phyloP scores from a whole-genome alignment of 2,329 filamentous ascomycete species.

The Hymenoscyphus fraxineus region DNA sequence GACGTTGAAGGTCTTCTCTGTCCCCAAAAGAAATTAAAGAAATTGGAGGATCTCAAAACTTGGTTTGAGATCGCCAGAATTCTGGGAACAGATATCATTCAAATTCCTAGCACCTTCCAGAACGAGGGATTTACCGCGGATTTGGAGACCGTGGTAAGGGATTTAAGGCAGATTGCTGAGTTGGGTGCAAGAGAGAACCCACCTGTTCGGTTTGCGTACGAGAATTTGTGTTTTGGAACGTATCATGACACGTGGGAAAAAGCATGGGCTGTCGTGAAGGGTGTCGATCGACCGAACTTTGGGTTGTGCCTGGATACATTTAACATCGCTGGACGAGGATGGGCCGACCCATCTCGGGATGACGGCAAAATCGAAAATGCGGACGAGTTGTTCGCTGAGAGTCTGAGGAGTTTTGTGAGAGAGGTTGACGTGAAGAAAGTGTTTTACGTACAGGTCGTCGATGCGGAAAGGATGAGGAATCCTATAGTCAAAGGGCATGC shows the following conservation, averaged over 20 bases:
- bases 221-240: constrained; percentile 70
- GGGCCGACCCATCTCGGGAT: constrained; percentile 59
- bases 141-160: constrained; percentile 53
- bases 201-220: constrained; percentile 65
- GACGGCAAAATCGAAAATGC: constrained; percentile 27
- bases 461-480: constrained; percentile 59
- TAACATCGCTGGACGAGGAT: constrained; percentile 70
- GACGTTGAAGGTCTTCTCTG: constrained; percentile 73
- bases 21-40: constrained; percentile 50
- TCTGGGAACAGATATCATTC: constrained; percentile 68
- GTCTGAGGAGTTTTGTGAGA: constrained; percentile 23
- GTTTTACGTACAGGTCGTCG: constrained; percentile 74
- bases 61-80: constrained; percentile 66
- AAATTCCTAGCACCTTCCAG: constrained; percentile 66
- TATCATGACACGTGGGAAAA: constrained; percentile 67
- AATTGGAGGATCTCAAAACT: constrained; percentile 59
- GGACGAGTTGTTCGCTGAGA: constrained; percentile 43
- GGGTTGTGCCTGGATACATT: constrained; percentile 76
- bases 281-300: constrained; percentile 67
- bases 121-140: constrained; percentile 43
- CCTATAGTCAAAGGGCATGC: constrained; percentile 56
- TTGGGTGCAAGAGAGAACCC: constrained; percentile 56
- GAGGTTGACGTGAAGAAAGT: constrained; percentile 40
- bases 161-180: constrained; percentile 64
- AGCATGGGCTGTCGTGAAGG: constrained; percentile 63